These are phyloP conservation scores for Pseudogymnoascus sp. DNA, from an alignment of 2,329 filamentous ascomycete species.

Conservation along the genomic window DNA sequence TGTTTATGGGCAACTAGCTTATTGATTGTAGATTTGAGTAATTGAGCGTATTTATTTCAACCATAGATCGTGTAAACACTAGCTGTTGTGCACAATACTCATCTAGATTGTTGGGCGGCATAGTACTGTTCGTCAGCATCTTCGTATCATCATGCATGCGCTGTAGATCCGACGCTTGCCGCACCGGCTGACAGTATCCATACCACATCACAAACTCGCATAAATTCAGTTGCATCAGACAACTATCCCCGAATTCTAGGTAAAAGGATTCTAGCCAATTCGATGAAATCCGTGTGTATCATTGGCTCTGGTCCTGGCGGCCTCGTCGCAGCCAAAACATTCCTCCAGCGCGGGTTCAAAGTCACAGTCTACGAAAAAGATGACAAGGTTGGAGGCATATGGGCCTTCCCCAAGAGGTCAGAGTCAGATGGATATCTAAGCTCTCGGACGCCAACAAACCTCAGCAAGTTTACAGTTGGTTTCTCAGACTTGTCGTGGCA, in stretches of 20 bases:
- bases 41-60: not conserved
- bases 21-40: not conserved
- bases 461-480: slow-evolving; percentile 13
- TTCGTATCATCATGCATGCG: not conserved
- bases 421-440: slow-evolving; percentile 8
- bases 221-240: not conserved
- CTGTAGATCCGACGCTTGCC: not conserved
- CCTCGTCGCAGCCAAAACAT: slow-evolving; percentile 13
- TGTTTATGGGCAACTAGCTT: not conserved
- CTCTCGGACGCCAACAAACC: slow-evolving; percentile 10
- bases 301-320: slow-evolving; percentile 13
- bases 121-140: not conserved
- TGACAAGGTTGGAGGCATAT: slow-evolving; percentile 11
- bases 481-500: slow-evolving; percentile 14
- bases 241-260: not conserved
- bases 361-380: slow-evolving; percentile 11
- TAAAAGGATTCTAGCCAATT: not conserved
- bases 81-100: not conserved
- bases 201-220: not conserved
- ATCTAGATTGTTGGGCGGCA: not conserved
- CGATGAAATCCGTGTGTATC: slow-evolving; percentile 13
- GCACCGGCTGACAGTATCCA: not conserved
- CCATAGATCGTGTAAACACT: not conserved
- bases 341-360: slow-evolving; percentile 9
- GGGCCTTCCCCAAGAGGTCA: slow-evolving; percentile 11